These are phyloP conservation scores for Eucalyptus grandis DNA, from an alignment of 345 rosid genomes.

Conservation along the genomic window DNA sequence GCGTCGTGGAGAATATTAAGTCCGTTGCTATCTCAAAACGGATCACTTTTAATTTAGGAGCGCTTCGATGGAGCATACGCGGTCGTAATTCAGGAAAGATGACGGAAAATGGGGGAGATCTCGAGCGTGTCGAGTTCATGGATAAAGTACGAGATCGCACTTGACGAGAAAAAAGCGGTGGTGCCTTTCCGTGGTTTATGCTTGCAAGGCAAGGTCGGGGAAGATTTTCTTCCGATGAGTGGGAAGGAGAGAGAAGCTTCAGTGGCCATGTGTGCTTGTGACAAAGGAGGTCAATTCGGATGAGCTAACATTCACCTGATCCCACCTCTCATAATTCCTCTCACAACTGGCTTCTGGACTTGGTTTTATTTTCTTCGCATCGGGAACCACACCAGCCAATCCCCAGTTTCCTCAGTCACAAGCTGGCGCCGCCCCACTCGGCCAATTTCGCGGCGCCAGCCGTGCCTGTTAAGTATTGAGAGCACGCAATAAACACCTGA, in stretches of 20 bases:
- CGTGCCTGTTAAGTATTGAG: no score
- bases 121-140: background rate
- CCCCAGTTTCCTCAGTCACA: background rate
- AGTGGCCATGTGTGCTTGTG: background rate
- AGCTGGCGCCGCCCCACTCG: no score
- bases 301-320: background rate
- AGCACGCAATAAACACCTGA: no score
- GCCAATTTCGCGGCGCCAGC: background rate
- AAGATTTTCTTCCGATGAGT: background rate
- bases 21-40: background rate
- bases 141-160: background rate
- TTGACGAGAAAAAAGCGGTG: background rate
- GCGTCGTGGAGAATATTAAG: background rate
- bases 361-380: background rate
- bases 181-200: background rate
- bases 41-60: background rate
- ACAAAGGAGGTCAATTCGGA: background rate
- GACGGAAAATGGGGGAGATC: background rate
- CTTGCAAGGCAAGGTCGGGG: background rate
- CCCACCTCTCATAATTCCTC: background rate
- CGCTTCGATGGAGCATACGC: background rate
- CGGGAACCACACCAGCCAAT: background rate
- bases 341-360: background rate
- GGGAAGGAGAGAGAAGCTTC: background rate
- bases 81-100: background rate